These are phyloP conservation scores for Phytophthora pisi DNA, from an alignment of 352 stramenopile genomes.

Conservation along the genomic window DNA sequence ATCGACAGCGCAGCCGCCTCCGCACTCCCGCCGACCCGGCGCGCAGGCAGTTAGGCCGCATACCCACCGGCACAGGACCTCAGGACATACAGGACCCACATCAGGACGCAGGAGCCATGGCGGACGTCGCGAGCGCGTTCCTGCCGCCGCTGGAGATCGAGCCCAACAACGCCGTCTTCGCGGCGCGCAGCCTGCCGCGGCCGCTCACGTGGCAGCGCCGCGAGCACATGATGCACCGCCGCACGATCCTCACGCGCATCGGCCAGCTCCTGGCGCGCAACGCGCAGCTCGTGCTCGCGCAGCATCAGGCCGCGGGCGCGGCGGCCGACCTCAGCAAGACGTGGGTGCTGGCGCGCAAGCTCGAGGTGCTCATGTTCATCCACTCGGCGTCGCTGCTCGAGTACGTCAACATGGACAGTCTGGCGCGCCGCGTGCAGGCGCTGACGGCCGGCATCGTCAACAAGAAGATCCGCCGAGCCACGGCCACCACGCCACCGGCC, in stretches of 20 bases:
- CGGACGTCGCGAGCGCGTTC: conserved; percentile 18
- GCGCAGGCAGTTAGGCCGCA: background rate
- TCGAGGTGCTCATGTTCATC: conserved; percentile 85
- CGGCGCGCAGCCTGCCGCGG: conserved; percentile 63
- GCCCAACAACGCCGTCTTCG: conserved; percentile 81
- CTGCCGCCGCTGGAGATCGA: conserved; percentile 64
- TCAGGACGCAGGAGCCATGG: conserved; percentile 8
- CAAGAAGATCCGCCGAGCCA: conserved; percentile 79
- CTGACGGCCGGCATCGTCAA: conserved; percentile 84
- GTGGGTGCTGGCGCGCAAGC: conserved; percentile 78
- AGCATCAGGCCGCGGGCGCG: conserved; percentile 7
- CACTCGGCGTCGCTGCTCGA: conserved; percentile 83
- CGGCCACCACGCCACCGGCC: conserved; percentile 14
- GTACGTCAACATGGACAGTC: conserved; percentile 81
- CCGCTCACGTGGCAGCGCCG: conserved; percentile 84
- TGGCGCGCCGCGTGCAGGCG: conserved; percentile 78
- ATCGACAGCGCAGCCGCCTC: background rate
- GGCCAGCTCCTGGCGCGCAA: conserved; percentile 67
- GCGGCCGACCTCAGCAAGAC: conserved; percentile 47
- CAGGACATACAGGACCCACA: background rate
- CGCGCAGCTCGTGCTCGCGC: conserved; percentile 49
- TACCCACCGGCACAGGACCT: background rate
- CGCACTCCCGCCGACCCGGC: background rate
- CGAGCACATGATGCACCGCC: conserved; percentile 72
- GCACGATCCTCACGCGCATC: conserved; percentile 71